Evolutionary conservation across 768 basidiomycete genomes (phyloP).

Genomic region (Boletus reticulatus): DNA sequence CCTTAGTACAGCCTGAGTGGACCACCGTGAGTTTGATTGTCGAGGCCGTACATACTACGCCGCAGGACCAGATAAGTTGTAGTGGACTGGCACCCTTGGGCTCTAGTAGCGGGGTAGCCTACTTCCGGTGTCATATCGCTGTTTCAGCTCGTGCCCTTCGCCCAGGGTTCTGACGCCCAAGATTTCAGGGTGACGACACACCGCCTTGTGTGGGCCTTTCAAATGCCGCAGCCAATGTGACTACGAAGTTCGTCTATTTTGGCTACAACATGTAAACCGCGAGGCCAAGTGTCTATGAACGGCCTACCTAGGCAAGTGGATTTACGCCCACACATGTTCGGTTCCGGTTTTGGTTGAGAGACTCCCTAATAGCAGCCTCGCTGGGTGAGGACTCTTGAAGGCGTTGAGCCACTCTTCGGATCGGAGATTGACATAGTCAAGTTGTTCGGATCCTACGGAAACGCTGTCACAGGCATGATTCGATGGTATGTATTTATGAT

Average conservation of each 20-base stretch:
- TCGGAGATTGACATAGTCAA: neutral
- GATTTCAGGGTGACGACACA: no score
- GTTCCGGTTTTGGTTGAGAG: slow-evolving; percentile 2
- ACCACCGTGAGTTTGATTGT: no score
- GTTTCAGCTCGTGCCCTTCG: no score
- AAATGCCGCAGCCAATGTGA: no score
- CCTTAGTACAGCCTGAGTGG: no score
- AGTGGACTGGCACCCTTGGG: no score
- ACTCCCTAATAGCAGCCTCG: neutral
- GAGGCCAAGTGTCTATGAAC: slow-evolving; percentile 3
- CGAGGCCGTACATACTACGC: no score
- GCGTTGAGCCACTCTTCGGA: neutral
- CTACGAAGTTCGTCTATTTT: neutral
- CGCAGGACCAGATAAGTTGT: no score
- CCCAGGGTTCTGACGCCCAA: no score
- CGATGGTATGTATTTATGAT: neutral
- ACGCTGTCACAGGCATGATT: neutral
- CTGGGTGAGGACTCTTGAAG: neutral
- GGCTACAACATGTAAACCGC: slow-evolving; percentile 8
- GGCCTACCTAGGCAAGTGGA: neutral
- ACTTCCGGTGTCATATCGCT: no score
- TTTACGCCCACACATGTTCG: slow-evolving; percentile 7
- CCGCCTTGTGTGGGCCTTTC: no score
- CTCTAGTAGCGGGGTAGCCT: no score
- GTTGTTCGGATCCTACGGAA: neutral